Conservation (phyloP, 2,329 filamentous ascomycete genomes). For the Pezicula carpinea region DNA sequence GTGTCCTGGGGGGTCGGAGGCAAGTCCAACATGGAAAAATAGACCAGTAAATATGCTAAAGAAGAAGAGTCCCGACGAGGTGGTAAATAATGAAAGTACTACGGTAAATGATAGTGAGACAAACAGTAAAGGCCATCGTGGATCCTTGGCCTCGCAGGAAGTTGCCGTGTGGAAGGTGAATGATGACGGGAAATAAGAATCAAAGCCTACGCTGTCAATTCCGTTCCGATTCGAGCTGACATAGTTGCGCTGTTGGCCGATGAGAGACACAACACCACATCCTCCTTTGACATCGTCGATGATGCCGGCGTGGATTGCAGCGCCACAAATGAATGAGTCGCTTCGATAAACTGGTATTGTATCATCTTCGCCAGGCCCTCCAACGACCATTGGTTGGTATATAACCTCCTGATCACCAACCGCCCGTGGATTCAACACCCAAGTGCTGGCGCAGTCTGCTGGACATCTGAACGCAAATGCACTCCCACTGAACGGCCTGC, state of each 20-base stretch:
- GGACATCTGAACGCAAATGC: conserved; percentile 72
- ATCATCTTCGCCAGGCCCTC: conserved; percentile 49
- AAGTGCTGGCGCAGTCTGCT: conserved; percentile 62
- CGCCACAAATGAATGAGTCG: conserved; percentile 82
- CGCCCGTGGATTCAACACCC: conserved; percentile 66
- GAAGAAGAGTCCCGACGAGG: conserved; percentile 77
- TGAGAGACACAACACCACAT: conserved; percentile 73
- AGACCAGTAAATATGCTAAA: conserved; percentile 75
- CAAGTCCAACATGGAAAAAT: conserved; percentile 87
- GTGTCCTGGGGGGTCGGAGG: conserved; percentile 76
- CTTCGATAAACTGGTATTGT: conserved; percentile 66
- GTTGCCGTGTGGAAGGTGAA: conserved; percentile 70
- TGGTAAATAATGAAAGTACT: conserved; percentile 75
- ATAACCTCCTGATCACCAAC: conserved; percentile 66
- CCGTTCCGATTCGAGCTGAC: conserved; percentile 62
- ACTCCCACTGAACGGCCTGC: conserved; percentile 67
- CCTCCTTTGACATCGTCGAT: conserved; percentile 69
- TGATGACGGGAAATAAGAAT: conserved; percentile 84
- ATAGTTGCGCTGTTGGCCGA: conserved; percentile 64
- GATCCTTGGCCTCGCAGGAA: conserved; percentile 66
- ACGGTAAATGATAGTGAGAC: conserved; percentile 77
- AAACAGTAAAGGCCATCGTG: conserved; percentile 78
- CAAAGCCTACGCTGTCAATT: conserved; percentile 72
- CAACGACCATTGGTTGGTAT: conserved; percentile 62
- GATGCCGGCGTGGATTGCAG: conserved; percentile 80